phyloP scores from a whole-genome alignment of 306 rosid species.

The Albizia julibrissin region DNA sequence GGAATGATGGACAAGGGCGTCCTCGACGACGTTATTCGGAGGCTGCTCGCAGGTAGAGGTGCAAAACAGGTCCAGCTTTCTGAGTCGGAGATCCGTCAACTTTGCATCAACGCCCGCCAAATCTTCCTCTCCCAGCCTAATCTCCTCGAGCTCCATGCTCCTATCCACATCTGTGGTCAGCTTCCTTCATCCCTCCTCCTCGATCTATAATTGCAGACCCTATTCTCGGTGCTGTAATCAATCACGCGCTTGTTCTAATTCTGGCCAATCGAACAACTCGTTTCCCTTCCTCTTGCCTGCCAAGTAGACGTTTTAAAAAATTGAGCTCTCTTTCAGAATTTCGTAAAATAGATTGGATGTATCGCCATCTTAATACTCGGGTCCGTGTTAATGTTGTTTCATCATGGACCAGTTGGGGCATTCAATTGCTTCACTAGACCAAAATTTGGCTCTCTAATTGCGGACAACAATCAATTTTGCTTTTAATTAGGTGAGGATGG shows the following conservation, averaged over 20 bases:
- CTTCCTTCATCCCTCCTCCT: background rate
- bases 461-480: background rate
- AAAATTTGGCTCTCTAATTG: background rate
- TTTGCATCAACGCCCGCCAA: slow-evolving; percentile 91
- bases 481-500: background rate
- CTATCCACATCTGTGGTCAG: slow-evolving; percentile 81
- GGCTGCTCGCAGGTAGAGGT: slow-evolving; percentile 82
- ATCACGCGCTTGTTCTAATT: background rate
- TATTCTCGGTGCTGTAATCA: background rate
- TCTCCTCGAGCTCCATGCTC: slow-evolving; percentile 74
- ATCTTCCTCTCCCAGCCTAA: slow-evolving; percentile 88
- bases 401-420: background rate
- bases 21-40: slow-evolving; percentile 77
- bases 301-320: background rate
- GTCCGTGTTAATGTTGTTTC: background rate
- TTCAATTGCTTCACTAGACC: background rate
- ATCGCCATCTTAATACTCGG: slow-evolving; percentile 8
- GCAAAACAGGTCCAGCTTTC: slow-evolving; percentile 94
- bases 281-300: background rate
- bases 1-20: slow-evolving; percentile 79
- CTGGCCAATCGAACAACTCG: background rate
- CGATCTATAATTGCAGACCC: background rate
- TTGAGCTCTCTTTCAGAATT: background rate
- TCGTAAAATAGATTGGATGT: background rate
- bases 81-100: slow-evolving; percentile 97